Evolutionary conservation across 805 yeast genomes (phyloP), one percentile per base, ranked within the genome.

Genomic region (Candida schatavii): DNA sequence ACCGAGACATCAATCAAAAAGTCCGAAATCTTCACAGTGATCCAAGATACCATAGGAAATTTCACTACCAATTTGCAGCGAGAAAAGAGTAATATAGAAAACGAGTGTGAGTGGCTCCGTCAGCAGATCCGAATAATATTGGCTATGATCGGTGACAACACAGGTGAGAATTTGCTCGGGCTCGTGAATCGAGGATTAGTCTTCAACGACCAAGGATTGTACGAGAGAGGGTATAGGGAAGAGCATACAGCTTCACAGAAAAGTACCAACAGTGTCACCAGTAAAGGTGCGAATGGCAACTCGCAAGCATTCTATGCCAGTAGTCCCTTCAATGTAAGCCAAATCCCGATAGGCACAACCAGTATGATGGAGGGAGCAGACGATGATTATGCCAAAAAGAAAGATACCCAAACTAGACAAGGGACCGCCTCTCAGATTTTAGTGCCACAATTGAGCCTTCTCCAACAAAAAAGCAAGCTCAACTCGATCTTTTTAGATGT

Each of bases 1-100:
- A 51, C 56, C 6, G 83, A 79, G 43, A 72, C 77, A 2, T 53
- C 71, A 11, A 59, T 58, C 28, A 80, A 77, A 48, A 80, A 77
- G 48, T 58, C 70, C 26, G 66, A 68, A 34, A 71, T 80, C 11
- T 79, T 80, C 48, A 68, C 61, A 13, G 68, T 68, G 3, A 64
- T 80, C 4, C 73, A 80, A 27, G 66, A 67, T 21, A 74, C 80
- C 1, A 75, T 80, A 23, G 59, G 67, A 17, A 64, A 67, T 44
- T 77, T 61, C 45, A 51, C 66, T 2, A 37, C 41, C 19, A 55
- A 45, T 27, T 43, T 66, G n/a, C 60, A 59, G 33, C 51, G 72
- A 41, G 74, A 70, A 46, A 66, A 62, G 51, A 55, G 44, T 35
- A 64, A 51, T 46, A 67, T 70, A 11, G 68, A 62, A 41, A 64